phyloP scores from a whole-genome alignment of 345 rosid species.

The Murraya koenigii region DNA sequence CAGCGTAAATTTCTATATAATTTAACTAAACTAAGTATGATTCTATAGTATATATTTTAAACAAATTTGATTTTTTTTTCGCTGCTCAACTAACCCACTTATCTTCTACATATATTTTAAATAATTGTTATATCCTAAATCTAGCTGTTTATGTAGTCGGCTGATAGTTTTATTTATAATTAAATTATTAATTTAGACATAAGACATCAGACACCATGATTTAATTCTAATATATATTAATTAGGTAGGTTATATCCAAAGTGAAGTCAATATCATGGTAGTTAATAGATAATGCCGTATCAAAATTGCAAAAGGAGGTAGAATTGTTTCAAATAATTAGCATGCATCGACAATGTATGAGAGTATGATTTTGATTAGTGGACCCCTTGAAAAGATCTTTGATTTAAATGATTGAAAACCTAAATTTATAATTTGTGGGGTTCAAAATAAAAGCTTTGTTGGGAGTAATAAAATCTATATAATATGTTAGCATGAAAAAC shows the following conservation, averaged over 20 bases:
- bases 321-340: not conserved
- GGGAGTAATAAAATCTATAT: not conserved
- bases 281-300: conserved; percentile 15
- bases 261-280: conserved; percentile 19
- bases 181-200: not conserved
- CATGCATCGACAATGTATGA: not conserved
- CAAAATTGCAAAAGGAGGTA: not conserved
- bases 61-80: not conserved
- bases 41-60: not conserved
- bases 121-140: not conserved
- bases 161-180: conserved; percentile 2
- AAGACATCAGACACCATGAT: not conserved
- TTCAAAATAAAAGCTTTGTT: conserved; percentile 16
- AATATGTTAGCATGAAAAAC: conserved; percentile 8
- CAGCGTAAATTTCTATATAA: conserved; percentile 13
- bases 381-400: conserved; percentile 2
- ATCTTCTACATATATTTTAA: not conserved
- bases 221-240: not conserved
- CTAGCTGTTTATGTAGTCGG: not conserved
- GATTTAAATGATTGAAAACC: not conserved
- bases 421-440: conserved; percentile 18
- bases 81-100: conserved; percentile 14
- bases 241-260: conserved; percentile 9
- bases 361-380: conserved; percentile 2
- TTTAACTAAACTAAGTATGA: conserved; percentile 13